phyloP scores from a whole-genome alignment of 2,329 filamentous ascomycete genomes.

The Microcera coccophila region DNA sequence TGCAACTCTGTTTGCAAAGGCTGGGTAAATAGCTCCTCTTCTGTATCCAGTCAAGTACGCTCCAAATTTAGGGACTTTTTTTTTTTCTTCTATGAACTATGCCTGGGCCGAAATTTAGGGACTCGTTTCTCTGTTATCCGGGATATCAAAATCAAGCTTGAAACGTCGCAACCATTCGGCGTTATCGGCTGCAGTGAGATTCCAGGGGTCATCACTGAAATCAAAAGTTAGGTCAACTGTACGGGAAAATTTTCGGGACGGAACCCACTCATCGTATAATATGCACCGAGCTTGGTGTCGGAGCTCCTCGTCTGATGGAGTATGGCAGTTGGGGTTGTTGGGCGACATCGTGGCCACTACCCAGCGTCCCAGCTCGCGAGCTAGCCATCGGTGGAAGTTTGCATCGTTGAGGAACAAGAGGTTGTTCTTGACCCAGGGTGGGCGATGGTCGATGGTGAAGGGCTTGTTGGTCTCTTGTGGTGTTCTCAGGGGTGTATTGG shows the following conservation, averaged over 20 bases:
- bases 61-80: no score
- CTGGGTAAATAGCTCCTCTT: no score
- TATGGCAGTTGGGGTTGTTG: slow-evolving; percentile 26
- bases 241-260: background rate
- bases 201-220: slow-evolving; percentile 56
- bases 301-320: slow-evolving; percentile 35
- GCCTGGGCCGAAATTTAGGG: no score
- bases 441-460: slow-evolving; percentile 3
- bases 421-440: slow-evolving; percentile 3
- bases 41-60: no score
- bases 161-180: slow-evolving; percentile 55
- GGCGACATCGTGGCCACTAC: slow-evolving; percentile 29
- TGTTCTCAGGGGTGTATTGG: no score
- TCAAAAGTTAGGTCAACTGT: background rate
- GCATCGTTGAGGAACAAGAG: slow-evolving; percentile 19
- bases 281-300: slow-evolving; percentile 33
- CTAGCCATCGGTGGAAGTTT: slow-evolving; percentile 20
- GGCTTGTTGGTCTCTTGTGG: no score
- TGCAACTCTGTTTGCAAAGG: no score
- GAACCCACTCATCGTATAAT: slow-evolving; percentile 26
- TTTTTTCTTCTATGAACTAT: no score
- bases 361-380: slow-evolving; percentile 19
- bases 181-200: slow-evolving; percentile 55
- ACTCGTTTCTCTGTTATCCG: no score
- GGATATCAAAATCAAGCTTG: slow-evolving; percentile 50